Percentiles rank a stretch among this genome's conserved stretches.
Evolutionary conservation across 768 basidiomycete species (phyloP).

Genomic region (Tylopilus felleus): DNA sequence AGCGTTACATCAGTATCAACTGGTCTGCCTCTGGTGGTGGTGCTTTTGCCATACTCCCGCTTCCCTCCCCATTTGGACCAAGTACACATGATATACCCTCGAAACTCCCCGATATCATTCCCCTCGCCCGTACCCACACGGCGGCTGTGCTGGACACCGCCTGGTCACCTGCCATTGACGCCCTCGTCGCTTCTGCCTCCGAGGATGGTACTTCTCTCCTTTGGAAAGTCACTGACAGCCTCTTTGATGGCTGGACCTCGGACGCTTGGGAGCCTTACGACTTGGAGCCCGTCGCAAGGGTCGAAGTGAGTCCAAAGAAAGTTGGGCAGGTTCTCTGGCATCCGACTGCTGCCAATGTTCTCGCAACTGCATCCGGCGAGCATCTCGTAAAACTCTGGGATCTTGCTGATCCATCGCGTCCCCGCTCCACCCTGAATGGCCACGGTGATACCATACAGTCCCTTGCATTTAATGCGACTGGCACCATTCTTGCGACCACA

Average conservation of each 20-base stretch:
- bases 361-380: conserved; percentile 81
- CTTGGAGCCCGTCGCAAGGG: conserved; percentile 78
- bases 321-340: conserved; percentile 94
- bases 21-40: conserved; percentile 93
- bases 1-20: conserved; percentile 89
- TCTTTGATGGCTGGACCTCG: conserved; percentile 81
- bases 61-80: conserved; percentile 66
- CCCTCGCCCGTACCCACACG: conserved; percentile 84
- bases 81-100: conserved; percentile 53
- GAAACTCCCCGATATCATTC: conserved; percentile 90
- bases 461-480: conserved; percentile 76
- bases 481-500: conserved; percentile 82
- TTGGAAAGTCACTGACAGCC: conserved; percentile 71
- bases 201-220: conserved; percentile 94
- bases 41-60: conserved; percentile 90
- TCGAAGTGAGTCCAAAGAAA: conserved; percentile 80
- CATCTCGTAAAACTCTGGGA: conserved; percentile 92
- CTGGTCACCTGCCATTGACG: conserved; percentile 94
- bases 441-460: conserved; percentile 90
- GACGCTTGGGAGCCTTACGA: conserved; percentile 83
- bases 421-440: conserved; percentile 59
- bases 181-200: conserved; percentile 83
- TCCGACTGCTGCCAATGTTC: conserved; percentile 82
- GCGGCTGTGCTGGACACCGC: conserved; percentile 90
- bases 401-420: conserved; percentile 66